phyloP scores from a whole-genome alignment of 2,329 filamentous ascomycete species.

The Verticillium dahliae region DNA sequence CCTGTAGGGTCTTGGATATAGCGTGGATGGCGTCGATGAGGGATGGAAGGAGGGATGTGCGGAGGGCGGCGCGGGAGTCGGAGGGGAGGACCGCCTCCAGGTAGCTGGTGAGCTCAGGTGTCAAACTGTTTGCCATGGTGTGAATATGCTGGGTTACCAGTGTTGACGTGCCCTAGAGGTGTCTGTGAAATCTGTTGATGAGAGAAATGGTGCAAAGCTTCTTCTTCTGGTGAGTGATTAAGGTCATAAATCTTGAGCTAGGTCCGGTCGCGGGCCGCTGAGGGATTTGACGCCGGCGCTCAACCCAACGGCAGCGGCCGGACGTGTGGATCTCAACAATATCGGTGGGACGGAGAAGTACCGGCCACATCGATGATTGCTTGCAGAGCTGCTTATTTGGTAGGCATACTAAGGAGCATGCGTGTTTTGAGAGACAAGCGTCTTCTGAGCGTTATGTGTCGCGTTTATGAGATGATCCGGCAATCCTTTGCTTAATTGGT shows the following conservation, averaged over 20 bases:
- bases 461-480: too few species aligned
- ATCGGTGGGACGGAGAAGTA: background rate
- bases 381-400: too few species aligned
- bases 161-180: background rate
- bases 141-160: background rate
- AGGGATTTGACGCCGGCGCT: background rate
- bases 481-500: too few species aligned
- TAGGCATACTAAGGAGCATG: too few species aligned
- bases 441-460: too few species aligned
- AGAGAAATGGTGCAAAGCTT: background rate
- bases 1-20: constrained; percentile 37
- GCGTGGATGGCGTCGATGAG: constrained; percentile 37
- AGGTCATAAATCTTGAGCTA: background rate
- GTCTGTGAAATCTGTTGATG: background rate
- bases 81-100: constrained; percentile 17
- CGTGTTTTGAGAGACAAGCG: too few species aligned
- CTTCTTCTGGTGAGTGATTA: background rate
- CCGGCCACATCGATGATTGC: background rate
- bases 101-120: constrained; percentile 3
- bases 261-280: background rate
- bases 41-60: constrained; percentile 38
- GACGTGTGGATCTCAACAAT: background rate
- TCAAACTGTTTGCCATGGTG: background rate
- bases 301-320: background rate
- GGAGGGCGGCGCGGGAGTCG: constrained; percentile 23